Percentiles rank a stretch among this genome's conserved stretches.
These are phyloP conservation scores for Claviceps sp. DNA, from an alignment of 2,329 filamentous ascomycete genomes.

Conservation along the genomic window DNA sequence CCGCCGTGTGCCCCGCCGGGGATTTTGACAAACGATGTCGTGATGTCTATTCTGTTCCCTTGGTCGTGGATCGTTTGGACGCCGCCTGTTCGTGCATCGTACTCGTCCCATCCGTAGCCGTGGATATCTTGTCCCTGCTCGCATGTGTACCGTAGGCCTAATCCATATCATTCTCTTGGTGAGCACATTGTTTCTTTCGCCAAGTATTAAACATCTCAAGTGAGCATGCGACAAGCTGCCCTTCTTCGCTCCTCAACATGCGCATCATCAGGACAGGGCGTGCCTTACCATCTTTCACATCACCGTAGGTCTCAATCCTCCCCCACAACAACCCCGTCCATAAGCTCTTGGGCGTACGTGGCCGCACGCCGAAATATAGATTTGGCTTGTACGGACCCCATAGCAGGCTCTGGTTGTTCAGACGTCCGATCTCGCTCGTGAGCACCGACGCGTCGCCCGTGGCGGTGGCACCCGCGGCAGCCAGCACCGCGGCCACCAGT, in stretches of 20 bases:
- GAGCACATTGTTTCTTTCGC: neutral
- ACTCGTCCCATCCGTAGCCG: conserved; percentile 97
- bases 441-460: conserved; percentile 25
- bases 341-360: conserved; percentile 68
- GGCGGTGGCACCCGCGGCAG: conserved; percentile 13
- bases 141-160: conserved; percentile 85
- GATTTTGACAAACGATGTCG: conserved; percentile 86
- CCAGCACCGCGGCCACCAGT: conserved; percentile 17
- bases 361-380: conserved; percentile 82
- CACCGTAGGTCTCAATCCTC: conserved; percentile 64
- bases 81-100: conserved; percentile 78
- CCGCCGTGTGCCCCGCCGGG: conserved; percentile 76
- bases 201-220: neutral
- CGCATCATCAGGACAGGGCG: neutral
- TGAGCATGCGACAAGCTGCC: neutral
- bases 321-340: conserved; percentile 81
- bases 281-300: conserved; percentile 55
- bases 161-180: neutral
- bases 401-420: conserved; percentile 71
- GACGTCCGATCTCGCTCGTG: conserved; percentile 34
- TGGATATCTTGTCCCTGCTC: conserved; percentile 90
- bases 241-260: no score
- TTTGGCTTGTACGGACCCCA: conserved; percentile 96
- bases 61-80: conserved; percentile 84
- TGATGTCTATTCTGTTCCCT: conserved; percentile 78